A percentile compares a stretch with the other conserved stretches of the same genome.
These are phyloP conservation scores for Sugiyamaella japonica DNA, from an alignment of 1,139 yeast species.

Conservation along the genomic window DNA sequence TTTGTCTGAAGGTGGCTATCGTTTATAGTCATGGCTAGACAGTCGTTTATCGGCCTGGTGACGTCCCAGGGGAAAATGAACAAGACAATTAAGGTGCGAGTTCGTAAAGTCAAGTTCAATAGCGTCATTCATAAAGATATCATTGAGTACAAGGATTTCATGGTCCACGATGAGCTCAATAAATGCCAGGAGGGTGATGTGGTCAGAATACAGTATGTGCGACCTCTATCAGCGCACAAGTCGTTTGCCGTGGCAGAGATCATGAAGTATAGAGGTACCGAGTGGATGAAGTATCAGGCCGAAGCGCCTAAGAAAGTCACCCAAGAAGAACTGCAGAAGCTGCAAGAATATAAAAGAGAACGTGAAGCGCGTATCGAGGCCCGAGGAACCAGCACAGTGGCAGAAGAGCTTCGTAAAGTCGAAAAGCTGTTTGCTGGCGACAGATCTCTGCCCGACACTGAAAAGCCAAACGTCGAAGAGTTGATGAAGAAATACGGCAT, in stretches of 20 bases:
- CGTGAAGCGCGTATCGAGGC: conserved; percentile 35
- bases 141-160: conserved; percentile 74
- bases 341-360: conserved; percentile 46
- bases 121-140: conserved; percentile 50
- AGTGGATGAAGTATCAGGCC: conserved; percentile 75
- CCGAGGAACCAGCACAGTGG: conserved; percentile 32
- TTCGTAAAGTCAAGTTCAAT: conserved; percentile 47
- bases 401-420: conserved; percentile 32
- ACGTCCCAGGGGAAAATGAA: conserved; percentile 94
- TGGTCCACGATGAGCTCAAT: conserved; percentile 93
- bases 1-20: too few relatives aligned
- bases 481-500: conserved; percentile 54
- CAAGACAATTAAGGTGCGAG: conserved; percentile 93
- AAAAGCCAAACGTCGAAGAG: conserved; percentile 46
- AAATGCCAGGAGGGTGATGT: conserved; percentile 93
- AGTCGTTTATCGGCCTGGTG: conserved; percentile 88
- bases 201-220: conserved; percentile 87
- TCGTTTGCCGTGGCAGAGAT: conserved; percentile 94
- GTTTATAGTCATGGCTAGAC: conserved; percentile 65
- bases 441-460: conserved; percentile 19
- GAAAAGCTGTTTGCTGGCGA: conserved; percentile 22
- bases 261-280: conserved; percentile 85
- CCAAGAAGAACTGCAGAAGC: conserved; percentile 57
- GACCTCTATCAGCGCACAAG: conserved; percentile 81
- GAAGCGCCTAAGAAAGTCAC: conserved; percentile 68